phyloP scores from a whole-genome alignment of 1,139 yeast genomes.

The Kodamaea alishanica region DNA sequence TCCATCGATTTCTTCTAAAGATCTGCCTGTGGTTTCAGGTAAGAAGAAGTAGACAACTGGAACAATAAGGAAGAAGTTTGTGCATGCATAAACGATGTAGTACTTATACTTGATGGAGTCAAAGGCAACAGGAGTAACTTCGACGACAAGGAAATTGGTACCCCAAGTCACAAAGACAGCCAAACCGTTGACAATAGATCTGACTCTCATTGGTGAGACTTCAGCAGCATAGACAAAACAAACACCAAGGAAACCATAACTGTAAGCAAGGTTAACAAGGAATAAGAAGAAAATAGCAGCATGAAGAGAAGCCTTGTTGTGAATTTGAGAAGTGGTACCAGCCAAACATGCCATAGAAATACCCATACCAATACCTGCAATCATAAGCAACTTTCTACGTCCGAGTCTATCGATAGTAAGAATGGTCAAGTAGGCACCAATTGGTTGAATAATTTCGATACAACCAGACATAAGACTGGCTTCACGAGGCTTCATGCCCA shows the following conservation, averaged over 20 bases:
- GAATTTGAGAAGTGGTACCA: slow-evolving; percentile 1
- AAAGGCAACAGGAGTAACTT: slow-evolving; percentile 18
- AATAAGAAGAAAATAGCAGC: slow-evolving; percentile 2
- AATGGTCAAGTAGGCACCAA: slow-evolving; percentile 78
- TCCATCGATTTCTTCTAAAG: slow-evolving; percentile 26
- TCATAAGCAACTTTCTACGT: slow-evolving; percentile 60
- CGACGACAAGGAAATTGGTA: slow-evolving; percentile 17
- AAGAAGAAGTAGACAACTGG: slow-evolving; percentile 24
- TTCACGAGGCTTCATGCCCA: too few relatives aligned
- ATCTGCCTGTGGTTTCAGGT: slow-evolving; percentile 27
- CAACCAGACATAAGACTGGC: slow-evolving; percentile 62
- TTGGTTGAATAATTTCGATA: slow-evolving; percentile 71
- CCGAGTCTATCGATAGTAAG: slow-evolving; percentile 77
- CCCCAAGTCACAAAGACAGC: slow-evolving; percentile 17
- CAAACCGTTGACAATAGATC: slow-evolving; percentile 16
- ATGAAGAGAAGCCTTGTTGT: slow-evolving; percentile 1
- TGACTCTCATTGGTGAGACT: slow-evolving; percentile 17
- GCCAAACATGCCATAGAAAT: slow-evolving; percentile 1
- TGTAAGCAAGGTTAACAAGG: slow-evolving; percentile 1
- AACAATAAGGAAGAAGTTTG: slow-evolving; percentile 6
- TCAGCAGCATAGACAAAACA: slow-evolving; percentile 7
- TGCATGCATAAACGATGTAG: slow-evolving; percentile 14
- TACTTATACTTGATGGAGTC: slow-evolving; percentile 16
- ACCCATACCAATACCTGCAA: slow-evolving; percentile 14
- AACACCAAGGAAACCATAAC: not conserved